Evolutionary conservation across 23 red algal genomes (phyloP), one percentile per base, ranked within the genome.

Genomic region (Agarophyton chilense): DNA sequence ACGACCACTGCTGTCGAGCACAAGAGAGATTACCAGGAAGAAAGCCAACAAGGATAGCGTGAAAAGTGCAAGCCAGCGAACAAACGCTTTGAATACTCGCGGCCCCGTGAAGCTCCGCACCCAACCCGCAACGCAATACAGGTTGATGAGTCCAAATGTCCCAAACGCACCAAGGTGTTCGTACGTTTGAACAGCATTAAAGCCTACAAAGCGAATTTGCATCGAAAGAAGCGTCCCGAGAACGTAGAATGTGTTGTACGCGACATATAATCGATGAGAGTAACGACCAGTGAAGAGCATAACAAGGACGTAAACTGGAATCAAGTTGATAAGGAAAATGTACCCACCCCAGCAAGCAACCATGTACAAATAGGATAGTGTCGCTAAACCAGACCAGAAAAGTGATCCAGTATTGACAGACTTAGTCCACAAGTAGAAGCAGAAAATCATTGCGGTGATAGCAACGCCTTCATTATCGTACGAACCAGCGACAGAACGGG

Each of bases 141-240:
- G 72, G 38, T 99, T 91, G 50, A 99, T 67, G 28, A 95, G 72
- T 10, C 93, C 89, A 61, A 99, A 99, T 5, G 95, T 94, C 7
- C 80, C 93, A 52, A 95, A 84, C 24, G 97, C 97, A 52, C 90
- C 88, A 25, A 99, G 85, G 79, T 99, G 93, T 56, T 99, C 97
- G 7, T 72, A 90, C 42, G 85, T 94, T 46, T 95, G 90, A 26
- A 99, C 92, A 16, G 97, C 97, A 33, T 96, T 92, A 78, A 99
- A 99, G 17, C 97, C 97, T 24, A 99, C 97, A 91, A 99, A 99
- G 34, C 97, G 97, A 80, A 99, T 99, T 75, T 99, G 97, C 97
- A 99, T 99, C 12, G 97, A 99, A 10, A 99, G 79, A 6, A 99
- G 60, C 21, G 97, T 94, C 66, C 97, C 97, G n/a, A 99, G 62